phyloP scores from a whole-genome alignment of 2,329 filamentous ascomycete genomes.

The Neonectria neomacrospora region DNA sequence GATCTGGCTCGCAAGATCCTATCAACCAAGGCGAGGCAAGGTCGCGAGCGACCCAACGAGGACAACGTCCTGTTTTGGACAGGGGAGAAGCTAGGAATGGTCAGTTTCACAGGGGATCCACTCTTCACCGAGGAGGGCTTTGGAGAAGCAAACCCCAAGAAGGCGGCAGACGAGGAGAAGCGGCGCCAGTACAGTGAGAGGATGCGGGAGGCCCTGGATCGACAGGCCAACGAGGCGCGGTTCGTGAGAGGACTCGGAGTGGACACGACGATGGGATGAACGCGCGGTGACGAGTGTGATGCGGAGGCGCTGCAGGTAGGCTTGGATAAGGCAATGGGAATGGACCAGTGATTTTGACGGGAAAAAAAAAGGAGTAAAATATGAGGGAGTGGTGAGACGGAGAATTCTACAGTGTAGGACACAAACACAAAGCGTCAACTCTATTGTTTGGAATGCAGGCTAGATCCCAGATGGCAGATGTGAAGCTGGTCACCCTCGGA shows the following conservation, averaged over 20 bases:
- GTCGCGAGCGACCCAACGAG: conserved; percentile 54
- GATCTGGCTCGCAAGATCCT: conserved; percentile 86
- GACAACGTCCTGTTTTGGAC: conserved; percentile 89
- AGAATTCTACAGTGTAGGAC: conserved; percentile 5
- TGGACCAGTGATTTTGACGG: neutral
- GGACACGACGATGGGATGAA: conserved; percentile 14
- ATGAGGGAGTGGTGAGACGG: conserved; percentile 4
- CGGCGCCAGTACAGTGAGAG: conserved; percentile 72
- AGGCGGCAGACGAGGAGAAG: conserved; percentile 59
- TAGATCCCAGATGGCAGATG: conserved; percentile 24
- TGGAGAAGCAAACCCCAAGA: conserved; percentile 59
- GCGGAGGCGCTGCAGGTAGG: conserved; percentile 21
- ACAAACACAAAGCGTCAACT: conserved; percentile 2
- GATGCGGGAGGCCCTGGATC: conserved; percentile 80
- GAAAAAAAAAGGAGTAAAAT: conserved; percentile 3
- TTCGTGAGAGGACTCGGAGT: conserved; percentile 74
- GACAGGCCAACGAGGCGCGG: conserved; percentile 81
- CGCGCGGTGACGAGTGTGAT: conserved; percentile 3
- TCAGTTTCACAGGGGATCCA: conserved; percentile 68
- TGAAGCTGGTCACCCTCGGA: conserved; percentile 13
- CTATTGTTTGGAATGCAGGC: conserved; percentile 7
- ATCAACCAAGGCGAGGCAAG: conserved; percentile 61
- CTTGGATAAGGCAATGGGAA: conserved; percentile 9
- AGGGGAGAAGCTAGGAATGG: conserved; percentile 81
- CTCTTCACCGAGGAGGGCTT: conserved; percentile 64